A percentile compares a stretch with the other conserved stretches of the same genome.
phyloP scores from a whole-genome alignment of 2,329 filamentous ascomycete species.

The Microsporum ferrugineum region DNA sequence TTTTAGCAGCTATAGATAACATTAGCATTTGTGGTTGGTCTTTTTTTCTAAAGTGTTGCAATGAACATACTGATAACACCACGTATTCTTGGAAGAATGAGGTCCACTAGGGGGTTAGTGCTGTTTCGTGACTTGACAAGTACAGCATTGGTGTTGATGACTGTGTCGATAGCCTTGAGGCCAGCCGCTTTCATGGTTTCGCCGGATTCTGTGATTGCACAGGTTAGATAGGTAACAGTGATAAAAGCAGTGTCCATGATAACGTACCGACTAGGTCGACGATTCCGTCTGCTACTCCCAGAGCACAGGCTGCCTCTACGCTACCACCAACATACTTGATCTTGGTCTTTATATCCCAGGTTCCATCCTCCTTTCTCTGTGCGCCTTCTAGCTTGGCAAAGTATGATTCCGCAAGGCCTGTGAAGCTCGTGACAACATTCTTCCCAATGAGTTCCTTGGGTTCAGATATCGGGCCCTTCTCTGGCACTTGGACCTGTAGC shows the following conservation, averaged over 20 bases:
- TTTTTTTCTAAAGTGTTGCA: neutral
- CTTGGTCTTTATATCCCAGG: conserved; percentile 61
- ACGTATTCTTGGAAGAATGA: conserved; percentile 75
- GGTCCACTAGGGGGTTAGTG: conserved; percentile 67
- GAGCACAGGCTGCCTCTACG: conserved; percentile 89
- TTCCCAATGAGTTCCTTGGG: conserved; percentile 75
- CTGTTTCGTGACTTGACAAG: conserved; percentile 83
- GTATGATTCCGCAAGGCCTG: conserved; percentile 68
- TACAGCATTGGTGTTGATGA: conserved; percentile 75
- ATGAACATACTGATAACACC: conserved; percentile 65
- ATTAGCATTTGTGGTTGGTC: neutral
- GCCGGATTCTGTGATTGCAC: conserved; percentile 60
- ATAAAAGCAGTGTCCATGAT: neutral
- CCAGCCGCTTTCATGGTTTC: conserved; percentile 97
- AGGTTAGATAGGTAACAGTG: neutral
- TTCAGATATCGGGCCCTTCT: conserved; percentile 60
- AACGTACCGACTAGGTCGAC: conserved; percentile 86
- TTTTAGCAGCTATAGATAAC: conserved; percentile 56
- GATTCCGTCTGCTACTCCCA: conserved; percentile 93
- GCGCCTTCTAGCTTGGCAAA: conserved; percentile 63
- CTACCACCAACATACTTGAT: conserved; percentile 93
- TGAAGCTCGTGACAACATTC: conserved; percentile 93
- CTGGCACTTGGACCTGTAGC: conserved; percentile 92
- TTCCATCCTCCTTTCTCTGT: conserved; percentile 22
- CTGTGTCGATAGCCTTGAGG: conserved; percentile 85